Evolutionary conservation across 345 rosid species (phyloP).

Genomic region (Limnanthes douglasii): DNA sequence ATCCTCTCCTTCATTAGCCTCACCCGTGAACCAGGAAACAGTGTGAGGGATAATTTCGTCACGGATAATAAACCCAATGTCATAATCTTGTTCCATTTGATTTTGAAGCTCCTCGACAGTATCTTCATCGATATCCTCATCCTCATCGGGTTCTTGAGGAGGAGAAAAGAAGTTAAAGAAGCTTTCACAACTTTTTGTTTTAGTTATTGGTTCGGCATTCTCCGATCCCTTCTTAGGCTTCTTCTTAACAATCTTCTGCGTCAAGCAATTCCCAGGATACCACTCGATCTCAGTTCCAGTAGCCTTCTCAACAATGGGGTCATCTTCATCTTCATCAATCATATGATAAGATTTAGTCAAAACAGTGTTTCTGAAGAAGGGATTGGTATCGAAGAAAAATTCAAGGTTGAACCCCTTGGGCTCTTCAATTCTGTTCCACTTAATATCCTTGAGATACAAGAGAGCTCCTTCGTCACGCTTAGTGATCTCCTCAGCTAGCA

Average conservation of each 20-base stretch:
- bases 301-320: slow-evolving; percentile 75
- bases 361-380: slow-evolving; percentile 55
- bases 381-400: slow-evolving; percentile 66
- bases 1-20: slow-evolving; percentile 47
- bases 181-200: slow-evolving; percentile 75
- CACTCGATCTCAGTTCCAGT: slow-evolving; percentile 87
- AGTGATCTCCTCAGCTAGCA: slow-evolving; percentile 57
- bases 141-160: slow-evolving; percentile 75
- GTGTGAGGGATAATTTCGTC: slow-evolving; percentile 86
- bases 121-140: slow-evolving; percentile 76
- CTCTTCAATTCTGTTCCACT: slow-evolving; percentile 56
- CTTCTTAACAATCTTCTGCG: slow-evolving; percentile 77
- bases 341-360: slow-evolving; percentile 84
- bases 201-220: slow-evolving; percentile 57
- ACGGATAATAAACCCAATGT: slow-evolving; percentile 68
- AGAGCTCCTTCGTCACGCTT: slow-evolving; percentile 91
- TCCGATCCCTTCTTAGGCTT: slow-evolving; percentile 86
- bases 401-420: slow-evolving; percentile 94
- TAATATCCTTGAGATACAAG: slow-evolving; percentile 61
- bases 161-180: slow-evolving; percentile 89
- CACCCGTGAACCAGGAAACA: slow-evolving; percentile 96
- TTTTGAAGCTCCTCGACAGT: slow-evolving; percentile 84
- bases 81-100: slow-evolving; percentile 88
- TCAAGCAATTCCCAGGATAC: slow-evolving; percentile 80
- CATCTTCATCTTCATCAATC: slow-evolving; percentile 81